Base-by-base conservation (phyloP, 257 asterid genomes). In the Osmanthus fragrans region DNA sequence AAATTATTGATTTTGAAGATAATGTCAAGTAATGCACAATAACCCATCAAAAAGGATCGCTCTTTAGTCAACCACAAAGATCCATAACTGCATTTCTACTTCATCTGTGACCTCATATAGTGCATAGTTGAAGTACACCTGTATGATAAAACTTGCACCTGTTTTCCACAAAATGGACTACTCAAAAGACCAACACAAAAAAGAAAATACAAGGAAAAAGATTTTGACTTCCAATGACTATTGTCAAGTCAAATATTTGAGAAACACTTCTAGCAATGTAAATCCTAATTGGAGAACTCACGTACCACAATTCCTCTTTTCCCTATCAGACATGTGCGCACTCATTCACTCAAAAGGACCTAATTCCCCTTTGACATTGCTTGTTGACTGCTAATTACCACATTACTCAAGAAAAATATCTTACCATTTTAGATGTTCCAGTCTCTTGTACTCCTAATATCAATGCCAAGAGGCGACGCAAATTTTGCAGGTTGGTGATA, bases 381-480 rank as follows among this genome's bases (percentile, higher is more conserved):
- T 45, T 56, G 45, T 71, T 73, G 69, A 81, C 32, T 25, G 49
- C 21, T 32, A 63, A 47, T 30, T 79, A 18, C 34, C 63, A 42
- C 27, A 10, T 64, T 16, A 29, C 27, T 64, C 33, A 42, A 70
- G 18, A 32, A 54, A 75, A 66, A 76, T 65, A 39, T 72, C 86
- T 87, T 85, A 91, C 96, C 86, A 4, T 65, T 66, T 73, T 74
- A 27, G 88, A 86, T 33, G 85, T 83, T 80, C 86, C 83, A 39
- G 84, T 73, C 82, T 74, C 87, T 80, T 70, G 88, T 67, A 77
- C 70, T 51, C 93, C 92, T 68, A 94, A 89, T 82, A 95, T 54
- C 83, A 95, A 86, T 32, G 69, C 79, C 81, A 88, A 67, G 66
- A 95, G 96, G 82, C 97, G 96, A 64, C 82, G 89, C 72, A 95